Percentiles rank a stretch among this genome's conserved stretches.
Conservation (phyloP, 257 asterid species). For the Sherardia arvensis region DNA sequence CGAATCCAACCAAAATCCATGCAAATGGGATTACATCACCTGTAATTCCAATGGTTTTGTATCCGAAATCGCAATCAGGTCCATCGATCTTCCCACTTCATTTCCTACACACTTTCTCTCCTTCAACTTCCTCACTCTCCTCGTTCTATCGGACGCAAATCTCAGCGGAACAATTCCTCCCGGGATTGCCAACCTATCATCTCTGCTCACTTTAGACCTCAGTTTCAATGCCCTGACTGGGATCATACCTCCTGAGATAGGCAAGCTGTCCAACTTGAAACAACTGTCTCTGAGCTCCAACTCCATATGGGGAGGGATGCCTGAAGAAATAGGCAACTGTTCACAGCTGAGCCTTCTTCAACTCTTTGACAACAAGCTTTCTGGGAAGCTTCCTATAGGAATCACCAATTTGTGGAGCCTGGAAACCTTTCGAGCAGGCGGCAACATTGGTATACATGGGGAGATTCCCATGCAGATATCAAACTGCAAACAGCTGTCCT, state of each 20-base stretch:
- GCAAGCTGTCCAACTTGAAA: constrained; percentile 33
- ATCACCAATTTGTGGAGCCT: constrained; percentile 34
- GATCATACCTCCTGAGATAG: constrained; percentile 43
- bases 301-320: constrained; percentile 41
- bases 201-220: constrained; percentile 44
- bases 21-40: constrained; percentile 58
- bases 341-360: constrained; percentile 39
- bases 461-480: constrained; percentile 53
- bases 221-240: constrained; percentile 54
- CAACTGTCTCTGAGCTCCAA: constrained; percentile 40
- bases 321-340: constrained; percentile 48
- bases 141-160: constrained; percentile 40
- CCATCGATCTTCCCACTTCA: constrained; percentile 40
- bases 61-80: constrained; percentile 36
- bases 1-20: constrained; percentile 35
- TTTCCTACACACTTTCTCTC: constrained; percentile 45
- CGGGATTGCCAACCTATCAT: constrained; percentile 36
- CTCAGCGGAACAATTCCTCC: constrained; percentile 49
- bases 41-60: constrained; percentile 37
- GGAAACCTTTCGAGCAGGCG: constrained; percentile 57
- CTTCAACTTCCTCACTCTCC: constrained; percentile 34
- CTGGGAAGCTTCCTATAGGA: constrained; percentile 39
- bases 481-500: constrained; percentile 34
- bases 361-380: constrained; percentile 49
- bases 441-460: constrained; percentile 42